Conservation (phyloP, 2,329 filamentous ascomycete species). For the Nemania sp. region DNA sequence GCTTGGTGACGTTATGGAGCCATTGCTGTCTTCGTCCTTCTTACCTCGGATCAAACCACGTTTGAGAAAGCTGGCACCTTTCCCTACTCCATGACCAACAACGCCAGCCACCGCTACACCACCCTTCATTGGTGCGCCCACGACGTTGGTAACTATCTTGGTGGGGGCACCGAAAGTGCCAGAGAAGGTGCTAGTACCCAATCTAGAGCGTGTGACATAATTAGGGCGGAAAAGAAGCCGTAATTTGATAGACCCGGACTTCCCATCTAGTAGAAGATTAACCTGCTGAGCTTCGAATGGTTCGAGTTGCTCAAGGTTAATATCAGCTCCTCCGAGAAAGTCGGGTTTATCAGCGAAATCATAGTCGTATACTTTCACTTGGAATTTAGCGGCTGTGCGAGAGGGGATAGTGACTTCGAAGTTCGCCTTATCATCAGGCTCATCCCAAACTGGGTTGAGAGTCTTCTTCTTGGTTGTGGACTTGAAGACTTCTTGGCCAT, state of each 20-base stretch:
- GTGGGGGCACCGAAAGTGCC: slow-evolving; percentile 89
- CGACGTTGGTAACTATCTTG: slow-evolving; percentile 84
- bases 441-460: slow-evolving; percentile 93
- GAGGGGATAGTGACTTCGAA: slow-evolving; percentile 89
- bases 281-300: slow-evolving; percentile 86
- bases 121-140: slow-evolving; percentile 93
- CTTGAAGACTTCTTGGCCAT: slow-evolving; percentile 92
- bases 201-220: slow-evolving; percentile 86
- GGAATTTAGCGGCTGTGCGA: slow-evolving; percentile 85
- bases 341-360: slow-evolving; percentile 97
- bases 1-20: slow-evolving; percentile 56
- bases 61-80: slow-evolving; percentile 90
- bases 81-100: slow-evolving; percentile 83
- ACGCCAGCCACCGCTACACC: slow-evolving; percentile 79
- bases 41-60: slow-evolving; percentile 79
- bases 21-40: slow-evolving; percentile 70
- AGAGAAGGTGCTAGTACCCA: slow-evolving; percentile 92
- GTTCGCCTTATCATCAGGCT: too few relatives aligned
- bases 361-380: slow-evolving; percentile 89
- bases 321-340: slow-evolving; percentile 80
- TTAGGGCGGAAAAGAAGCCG: slow-evolving; percentile 92
- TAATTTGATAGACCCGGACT: slow-evolving; percentile 85
- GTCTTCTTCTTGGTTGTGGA: slow-evolving; percentile 98
- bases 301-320: slow-evolving; percentile 83
- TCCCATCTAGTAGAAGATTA: slow-evolving; percentile 82